phyloP scores from a whole-genome alignment of 768 basidiomycete species.

The Amanita rimosa region DNA sequence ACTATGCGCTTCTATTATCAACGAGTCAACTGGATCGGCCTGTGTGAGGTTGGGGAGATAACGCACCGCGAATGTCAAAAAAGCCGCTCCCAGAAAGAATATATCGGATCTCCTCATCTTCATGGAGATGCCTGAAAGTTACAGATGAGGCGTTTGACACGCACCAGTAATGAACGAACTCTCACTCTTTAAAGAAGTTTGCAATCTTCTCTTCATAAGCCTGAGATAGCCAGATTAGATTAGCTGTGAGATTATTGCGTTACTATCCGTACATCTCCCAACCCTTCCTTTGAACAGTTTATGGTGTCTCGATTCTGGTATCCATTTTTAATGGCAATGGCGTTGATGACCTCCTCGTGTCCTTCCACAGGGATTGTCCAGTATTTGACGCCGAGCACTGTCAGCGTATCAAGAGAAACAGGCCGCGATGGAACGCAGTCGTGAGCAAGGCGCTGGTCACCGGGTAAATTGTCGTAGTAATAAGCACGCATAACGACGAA shows the following conservation, averaged over 20 bases:
- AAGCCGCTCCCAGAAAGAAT: slow-evolving; percentile 80
- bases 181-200: slow-evolving; percentile 75
- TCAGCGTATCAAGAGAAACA: slow-evolving; percentile 38
- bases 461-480: slow-evolving; percentile 63
- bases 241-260: slow-evolving; percentile 1
- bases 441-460: slow-evolving; percentile 77
- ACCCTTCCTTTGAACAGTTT: slow-evolving; percentile 62
- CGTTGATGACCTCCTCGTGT: slow-evolving; percentile 45
- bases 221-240: slow-evolving; percentile 11
- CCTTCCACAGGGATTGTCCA: slow-evolving; percentile 58
- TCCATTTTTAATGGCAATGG: slow-evolving; percentile 50
- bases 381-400: slow-evolving; percentile 49
- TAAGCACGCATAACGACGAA: slow-evolving; percentile 50
- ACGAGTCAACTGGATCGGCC: background rate
- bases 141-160: background rate
- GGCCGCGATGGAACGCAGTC: slow-evolving; percentile 50
- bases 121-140: slow-evolving; percentile 70
- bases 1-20: slow-evolving; percentile 40
- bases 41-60: background rate
- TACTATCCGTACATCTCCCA: slow-evolving; percentile 47
- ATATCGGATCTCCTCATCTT: slow-evolving; percentile 93
- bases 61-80: slow-evolving; percentile 82
- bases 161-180: background rate
- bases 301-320: slow-evolving; percentile 84
- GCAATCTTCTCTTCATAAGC: slow-evolving; percentile 75